Base-by-base conservation (phyloP, 2,329 filamentous ascomycete genomes). In the Sclerotinia glacialis region DNA sequence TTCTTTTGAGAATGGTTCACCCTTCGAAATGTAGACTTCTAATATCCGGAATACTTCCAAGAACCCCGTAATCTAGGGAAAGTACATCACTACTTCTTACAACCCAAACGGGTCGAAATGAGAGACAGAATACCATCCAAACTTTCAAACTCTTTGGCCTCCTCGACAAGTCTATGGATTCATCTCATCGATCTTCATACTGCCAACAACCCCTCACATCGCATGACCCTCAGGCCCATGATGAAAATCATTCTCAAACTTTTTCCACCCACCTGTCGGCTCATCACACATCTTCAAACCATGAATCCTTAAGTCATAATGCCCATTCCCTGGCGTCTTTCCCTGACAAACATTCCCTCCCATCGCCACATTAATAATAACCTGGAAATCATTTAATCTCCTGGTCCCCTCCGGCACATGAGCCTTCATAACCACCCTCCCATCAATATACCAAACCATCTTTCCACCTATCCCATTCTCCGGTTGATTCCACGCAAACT, bases 311-410 rank as follows among this genome's bases (percentile, higher is more conserved):
- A 87, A 79, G 66, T 87, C 85, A 71, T 87, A 87, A 28, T 77
- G 75, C 0, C 85, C 85, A 69, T 86, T 80, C 0, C 71, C 74
- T 0, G 85, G 85, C 18, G 78, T 75, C 71, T 79, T 80, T 0
- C 83, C 84, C 21, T 79, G 75, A 69, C 84, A 86, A 6, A 87
- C 85, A 67, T 83, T 86, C 0, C 85, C 85, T 0, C 85, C 85
- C 82, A 87, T 86, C 1, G 85, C 85, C n/a, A 87, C 79, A 67
- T 87, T 87, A 23, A 87, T 79, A 67, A 87, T 75, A 11, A 87
- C 76, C 23, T 80, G 80, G 76, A 81, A 86, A 34, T 87, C 85
- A 65, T 82, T 80, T 76, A 87, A 79, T 7, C 81, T 79, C 16
- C 85, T 77, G 3, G 83, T 86, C 0, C 84, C 83, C 1, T 73